phyloP scores from a whole-genome alignment of 495 filamentous ascomycete genomes.

The Parachaetomium inaequale region DNA sequence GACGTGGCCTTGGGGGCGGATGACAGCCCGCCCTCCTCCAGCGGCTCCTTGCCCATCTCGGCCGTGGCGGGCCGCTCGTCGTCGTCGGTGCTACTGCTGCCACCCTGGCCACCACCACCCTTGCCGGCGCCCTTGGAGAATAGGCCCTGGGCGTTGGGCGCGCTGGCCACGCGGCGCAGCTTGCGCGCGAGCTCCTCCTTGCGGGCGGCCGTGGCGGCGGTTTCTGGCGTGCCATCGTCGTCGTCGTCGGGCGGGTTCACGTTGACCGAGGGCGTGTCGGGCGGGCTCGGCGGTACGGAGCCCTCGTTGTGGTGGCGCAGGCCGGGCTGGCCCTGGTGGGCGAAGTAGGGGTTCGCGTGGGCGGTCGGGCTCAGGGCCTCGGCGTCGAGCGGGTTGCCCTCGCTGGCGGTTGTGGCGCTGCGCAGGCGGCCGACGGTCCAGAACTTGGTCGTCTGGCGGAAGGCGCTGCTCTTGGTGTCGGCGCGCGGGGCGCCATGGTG shows the following conservation, averaged over 20 bases:
- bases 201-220: conserved; percentile 69
- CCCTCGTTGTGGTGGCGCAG: conserved; percentile 92
- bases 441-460: conserved; percentile 81
- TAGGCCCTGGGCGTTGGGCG: conserved; percentile 92
- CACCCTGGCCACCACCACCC: conserved; percentile 29
- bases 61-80: conserved; percentile 73
- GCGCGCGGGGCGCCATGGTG: conserved; percentile 12
- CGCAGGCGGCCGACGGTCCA: conserved; percentile 71
- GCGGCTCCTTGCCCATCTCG: conserved; percentile 72
- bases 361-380: conserved; percentile 88
- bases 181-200: conserved; percentile 94
- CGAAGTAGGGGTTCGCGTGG: conserved; percentile 95
- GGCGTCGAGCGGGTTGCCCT: conserved; percentile 86
- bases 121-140: conserved; percentile 61
- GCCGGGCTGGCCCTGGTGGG: conserved; percentile 89
- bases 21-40: conserved; percentile 60
- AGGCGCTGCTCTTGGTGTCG: conserved; percentile 45
- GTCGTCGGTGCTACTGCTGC: conserved; percentile 8
- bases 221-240: conserved; percentile 49
- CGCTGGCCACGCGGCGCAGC: conserved; percentile 87
- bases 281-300: conserved; percentile 93
- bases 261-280: conserved; percentile 79
- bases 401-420: conserved; percentile 87
- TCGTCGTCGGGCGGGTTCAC: conserved; percentile 60
- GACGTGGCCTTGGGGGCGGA: conserved; percentile 26